phyloP scores from a whole-genome alignment of 179 eudicot species.

The Amaranthus tricolor region DNA sequence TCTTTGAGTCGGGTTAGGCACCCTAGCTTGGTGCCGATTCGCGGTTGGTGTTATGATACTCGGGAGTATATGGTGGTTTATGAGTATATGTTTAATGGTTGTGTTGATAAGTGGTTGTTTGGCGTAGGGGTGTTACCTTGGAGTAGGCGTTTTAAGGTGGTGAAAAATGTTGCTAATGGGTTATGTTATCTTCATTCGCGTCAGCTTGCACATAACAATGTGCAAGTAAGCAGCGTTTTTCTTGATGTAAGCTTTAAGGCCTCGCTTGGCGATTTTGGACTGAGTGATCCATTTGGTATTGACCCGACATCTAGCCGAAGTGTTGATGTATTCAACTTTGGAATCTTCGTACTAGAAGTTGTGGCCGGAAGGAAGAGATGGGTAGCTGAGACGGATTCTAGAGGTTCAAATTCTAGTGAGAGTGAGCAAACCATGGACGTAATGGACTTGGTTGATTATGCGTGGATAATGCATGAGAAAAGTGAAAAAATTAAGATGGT shows the following conservation, averaged over 20 bases:
- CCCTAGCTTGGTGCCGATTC: slow-evolving; percentile 57
- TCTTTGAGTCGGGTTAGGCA: slow-evolving; percentile 54
- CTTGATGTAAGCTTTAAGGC: slow-evolving; percentile 72
- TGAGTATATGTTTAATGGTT: slow-evolving; percentile 66
- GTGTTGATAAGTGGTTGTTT: slow-evolving; percentile 68
- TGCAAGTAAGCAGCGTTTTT: slow-evolving; percentile 60
- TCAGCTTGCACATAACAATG: slow-evolving; percentile 65
- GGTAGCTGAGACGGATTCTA: slow-evolving; percentile 6
- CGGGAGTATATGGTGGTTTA: slow-evolving; percentile 55
- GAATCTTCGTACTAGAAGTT: slow-evolving; percentile 53
- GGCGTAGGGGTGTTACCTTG: slow-evolving; percentile 79
- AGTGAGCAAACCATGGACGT: slow-evolving; percentile 28
- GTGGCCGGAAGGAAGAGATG: slow-evolving; percentile 54
- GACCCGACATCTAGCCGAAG: slow-evolving; percentile 50
- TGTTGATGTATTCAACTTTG: slow-evolving; percentile 68
- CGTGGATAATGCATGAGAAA: slow-evolving; percentile 64
- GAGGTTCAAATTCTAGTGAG: neutral
- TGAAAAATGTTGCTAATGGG: slow-evolving; percentile 59
- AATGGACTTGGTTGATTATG: slow-evolving; percentile 56
- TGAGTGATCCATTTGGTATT: slow-evolving; percentile 45
- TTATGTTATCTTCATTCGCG: slow-evolving; percentile 55
- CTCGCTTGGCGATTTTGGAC: slow-evolving; percentile 61
- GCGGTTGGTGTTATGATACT: slow-evolving; percentile 71
- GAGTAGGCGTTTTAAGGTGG: slow-evolving; percentile 66
- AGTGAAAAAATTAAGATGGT: slow-evolving; percentile 48